Conservation (phyloP, 2,329 filamentous ascomycete species). For the Colletotrichum zoysiae region DNA sequence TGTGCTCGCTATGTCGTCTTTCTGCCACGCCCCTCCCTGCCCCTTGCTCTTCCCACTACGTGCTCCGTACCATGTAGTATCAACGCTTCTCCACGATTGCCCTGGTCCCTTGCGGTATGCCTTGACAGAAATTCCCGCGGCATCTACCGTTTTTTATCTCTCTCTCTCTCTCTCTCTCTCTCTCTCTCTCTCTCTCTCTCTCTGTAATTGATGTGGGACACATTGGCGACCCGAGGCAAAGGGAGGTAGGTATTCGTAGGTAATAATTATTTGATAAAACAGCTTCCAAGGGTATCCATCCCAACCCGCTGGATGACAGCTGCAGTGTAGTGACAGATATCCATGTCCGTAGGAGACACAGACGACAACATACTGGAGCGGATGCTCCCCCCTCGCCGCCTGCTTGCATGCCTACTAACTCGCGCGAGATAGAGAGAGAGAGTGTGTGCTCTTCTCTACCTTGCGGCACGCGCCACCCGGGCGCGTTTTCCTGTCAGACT, state of each 20-base stretch:
- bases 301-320: background rate
- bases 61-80: background rate
- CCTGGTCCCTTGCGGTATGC: constrained; percentile 19
- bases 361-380: background rate
- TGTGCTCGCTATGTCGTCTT: background rate
- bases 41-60: background rate
- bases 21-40: background rate
- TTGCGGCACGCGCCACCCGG: background rate
- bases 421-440: background rate
- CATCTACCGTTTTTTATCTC: background rate
- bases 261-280: background rate
- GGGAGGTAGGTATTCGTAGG: no score
- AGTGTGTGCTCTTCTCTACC: no score
- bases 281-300: constrained; percentile 6
- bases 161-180: no score
- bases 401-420: constrained; percentile 11
- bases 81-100: constrained; percentile 28
- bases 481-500: background rate
- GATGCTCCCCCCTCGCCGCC: background rate
- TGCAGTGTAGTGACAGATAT: no score
- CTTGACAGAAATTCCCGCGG: background rate
- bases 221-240: no score
- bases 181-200: no score
- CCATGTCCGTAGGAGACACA: background rate
- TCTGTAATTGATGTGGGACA: background rate